These are phyloP conservation scores for Passalora sequoiae DNA, from an alignment of 2,329 filamentous ascomycete species.

Conservation along the genomic window DNA sequence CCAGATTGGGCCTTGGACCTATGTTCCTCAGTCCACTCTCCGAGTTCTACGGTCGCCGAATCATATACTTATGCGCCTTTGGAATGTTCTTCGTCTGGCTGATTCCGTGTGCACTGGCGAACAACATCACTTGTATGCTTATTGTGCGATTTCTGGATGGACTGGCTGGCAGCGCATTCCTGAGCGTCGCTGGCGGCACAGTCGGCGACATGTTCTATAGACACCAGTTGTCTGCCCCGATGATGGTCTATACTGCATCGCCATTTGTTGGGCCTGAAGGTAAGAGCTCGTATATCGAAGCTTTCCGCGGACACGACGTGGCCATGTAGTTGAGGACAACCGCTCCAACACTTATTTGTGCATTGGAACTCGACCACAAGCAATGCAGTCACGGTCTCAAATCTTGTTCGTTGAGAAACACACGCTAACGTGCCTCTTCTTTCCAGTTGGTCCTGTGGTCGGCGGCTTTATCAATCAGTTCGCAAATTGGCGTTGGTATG, in stretches of 20 bases:
- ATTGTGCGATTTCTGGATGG: conserved; percentile 73
- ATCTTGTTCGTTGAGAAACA: too few relatives aligned
- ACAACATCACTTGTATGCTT: conserved; percentile 62
- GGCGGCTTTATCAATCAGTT: conserved; percentile 81
- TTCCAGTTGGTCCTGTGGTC: conserved; percentile 53
- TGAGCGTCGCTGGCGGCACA: conserved; percentile 72
- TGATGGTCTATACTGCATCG: conserved; percentile 66
- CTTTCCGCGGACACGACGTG: too few relatives aligned
- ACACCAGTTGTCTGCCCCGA: conserved; percentile 67
- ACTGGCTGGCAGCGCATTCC: conserved; percentile 58
- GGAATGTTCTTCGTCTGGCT: conserved; percentile 54
- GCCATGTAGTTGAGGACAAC: too few relatives aligned
- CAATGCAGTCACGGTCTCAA: too few relatives aligned
- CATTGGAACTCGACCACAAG: too few relatives aligned
- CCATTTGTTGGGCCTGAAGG: conserved; percentile 57
- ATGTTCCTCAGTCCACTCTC: conserved; percentile 59
- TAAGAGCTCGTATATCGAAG: too few relatives aligned
- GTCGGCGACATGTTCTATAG: conserved; percentile 69
- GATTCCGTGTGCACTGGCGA: conserved; percentile 66
- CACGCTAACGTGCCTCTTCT: too few relatives aligned
- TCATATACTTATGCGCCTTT: conserved; percentile 64
- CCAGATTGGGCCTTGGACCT: conserved; percentile 57
- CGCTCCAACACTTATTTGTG: too few relatives aligned
- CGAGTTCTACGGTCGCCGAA: conserved; percentile 61
- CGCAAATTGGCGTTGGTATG: conserved; percentile 60